Percentiles rank a stretch among this genome's conserved stretches.
These are phyloP conservation scores for Microcyclospora tardicrescens DNA, from an alignment of 2,329 filamentous ascomycete genomes.

Conservation along the genomic window DNA sequence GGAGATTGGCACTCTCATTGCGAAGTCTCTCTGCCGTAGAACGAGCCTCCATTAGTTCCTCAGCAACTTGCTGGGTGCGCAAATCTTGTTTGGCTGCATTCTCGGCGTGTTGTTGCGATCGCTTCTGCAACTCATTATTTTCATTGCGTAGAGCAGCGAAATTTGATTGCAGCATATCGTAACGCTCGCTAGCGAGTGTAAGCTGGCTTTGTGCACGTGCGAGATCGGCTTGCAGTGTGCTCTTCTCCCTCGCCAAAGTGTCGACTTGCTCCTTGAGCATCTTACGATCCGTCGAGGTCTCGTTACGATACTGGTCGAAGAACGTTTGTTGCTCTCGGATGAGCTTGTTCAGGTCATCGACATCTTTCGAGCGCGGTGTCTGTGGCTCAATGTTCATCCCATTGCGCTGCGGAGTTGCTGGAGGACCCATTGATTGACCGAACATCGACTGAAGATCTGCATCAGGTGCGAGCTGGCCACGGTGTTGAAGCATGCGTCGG, in stretches of 20 bases:
- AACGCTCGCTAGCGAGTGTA: constrained; percentile 67
- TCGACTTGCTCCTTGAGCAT: constrained; percentile 78
- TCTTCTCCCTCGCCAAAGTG: constrained; percentile 68
- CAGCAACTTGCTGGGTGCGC: constrained; percentile 77
- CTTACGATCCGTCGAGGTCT: constrained; percentile 67
- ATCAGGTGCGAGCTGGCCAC: constrained; percentile 45
- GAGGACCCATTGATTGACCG: constrained; percentile 50
- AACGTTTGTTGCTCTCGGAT: constrained; percentile 79
- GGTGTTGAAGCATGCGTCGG: constrained; percentile 78
- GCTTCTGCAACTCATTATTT: constrained; percentile 75
- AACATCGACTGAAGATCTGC: constrained; percentile 56
- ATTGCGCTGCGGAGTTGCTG: constrained; percentile 33
- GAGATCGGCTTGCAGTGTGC: constrained; percentile 66
- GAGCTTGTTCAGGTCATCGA: constrained; percentile 61
- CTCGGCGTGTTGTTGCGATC: constrained; percentile 64
- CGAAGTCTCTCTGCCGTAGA: constrained; percentile 74
- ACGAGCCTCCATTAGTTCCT: constrained; percentile 80
- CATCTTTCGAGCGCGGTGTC: constrained; percentile 42
- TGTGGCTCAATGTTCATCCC: constrained; percentile 19
- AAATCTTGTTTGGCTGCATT: constrained; percentile 81
- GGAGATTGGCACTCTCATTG: constrained; percentile 82
- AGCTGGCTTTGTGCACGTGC: constrained; percentile 70
- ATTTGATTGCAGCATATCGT: constrained; percentile 81
- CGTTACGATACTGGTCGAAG: constrained; percentile 80
- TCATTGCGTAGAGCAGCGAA: constrained; percentile 72